Conservation (phyloP, 139 green algal genomes). For the Picocystis salinarum region DNA sequence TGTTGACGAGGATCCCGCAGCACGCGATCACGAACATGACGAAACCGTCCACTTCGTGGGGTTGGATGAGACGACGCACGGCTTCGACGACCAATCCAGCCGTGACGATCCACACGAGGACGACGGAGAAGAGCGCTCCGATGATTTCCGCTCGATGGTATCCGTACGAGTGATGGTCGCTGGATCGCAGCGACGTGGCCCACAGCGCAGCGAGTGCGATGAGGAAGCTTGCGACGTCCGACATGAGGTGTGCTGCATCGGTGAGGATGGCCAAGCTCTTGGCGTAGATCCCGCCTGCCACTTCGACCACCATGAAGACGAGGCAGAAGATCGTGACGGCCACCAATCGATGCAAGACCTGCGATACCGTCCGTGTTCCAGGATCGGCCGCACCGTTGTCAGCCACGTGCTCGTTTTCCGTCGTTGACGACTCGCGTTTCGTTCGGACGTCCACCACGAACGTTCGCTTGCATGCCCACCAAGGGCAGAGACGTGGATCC, state of each 20-base stretch:
- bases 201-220: conserved; percentile 22
- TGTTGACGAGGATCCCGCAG: conserved; percentile 62
- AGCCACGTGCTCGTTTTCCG: no score
- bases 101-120: conserved; percentile 75
- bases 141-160: conserved; percentile 84
- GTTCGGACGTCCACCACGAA: no score
- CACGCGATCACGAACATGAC: conserved; percentile 71
- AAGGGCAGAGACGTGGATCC: no score
- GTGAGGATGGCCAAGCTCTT: conserved; percentile 81
- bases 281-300: conserved; percentile 2
- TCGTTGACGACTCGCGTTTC: no score
- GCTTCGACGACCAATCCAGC: conserved; percentile 73
- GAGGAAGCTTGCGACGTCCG: conserved; percentile 28
- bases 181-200: conserved; percentile 19
- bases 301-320: not conserved
- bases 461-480: no score
- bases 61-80: conserved; percentile 21
- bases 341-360: no score
- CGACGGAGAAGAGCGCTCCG: conserved; percentile 60
- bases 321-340: not conserved
- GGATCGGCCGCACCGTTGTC: no score
- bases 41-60: conserved; percentile 27
- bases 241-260: conserved; percentile 87
- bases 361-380: no score
- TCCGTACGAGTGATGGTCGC: conserved; percentile 45